Base-by-base conservation (phyloP, 129 eudicot species). In the Gnaphalium uliginosum region DNA sequence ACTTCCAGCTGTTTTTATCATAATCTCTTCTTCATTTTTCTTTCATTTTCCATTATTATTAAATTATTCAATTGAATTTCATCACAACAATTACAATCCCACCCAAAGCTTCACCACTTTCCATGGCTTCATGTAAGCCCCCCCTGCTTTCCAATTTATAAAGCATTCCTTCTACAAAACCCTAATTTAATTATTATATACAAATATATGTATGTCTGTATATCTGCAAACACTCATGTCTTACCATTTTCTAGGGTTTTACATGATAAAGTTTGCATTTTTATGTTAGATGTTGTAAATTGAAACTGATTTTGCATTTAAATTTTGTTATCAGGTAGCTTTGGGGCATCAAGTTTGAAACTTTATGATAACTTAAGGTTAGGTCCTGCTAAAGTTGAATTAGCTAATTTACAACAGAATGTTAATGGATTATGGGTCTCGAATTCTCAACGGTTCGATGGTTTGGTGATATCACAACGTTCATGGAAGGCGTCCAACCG, bases 121-220 rank as follows among this genome's bases (percentile, higher is more conserved):
- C 82, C 37, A 85, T 88, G 92, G 92, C 89, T 75, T 81, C 92
- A 14, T 83, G 92, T 85, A 81, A 83, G 86, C 58, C 71, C 43
- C 71, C 58, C 26, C 30, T 61, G 48, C 78, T 37, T 59, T 46
- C 18, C 10, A 54, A 60, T 35, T 68, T 50, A 9, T 4, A 68
- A 27, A 30, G 35, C 61, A 19, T 25, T 18, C 39, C 57, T 41
- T 17, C 26, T 64, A 56, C 25, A 30, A 63, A 81, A 81, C 80
- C 87, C 82, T 80, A 80, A 76, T 21, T 74, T 64, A 18, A 54
- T 27, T 69, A 14, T 4, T 4, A 29, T 29, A 29, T 29, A 2
- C 23, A 8, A 17, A 63, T 29, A 63, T 60, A 60, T 65, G 25
- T 60, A 33, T 54, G 71, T 37, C 6, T 29, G 11, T 14, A 63